These are phyloP conservation scores for Megacollybia marginata DNA, from an alignment of 768 basidiomycete species.

Conservation along the genomic window DNA sequence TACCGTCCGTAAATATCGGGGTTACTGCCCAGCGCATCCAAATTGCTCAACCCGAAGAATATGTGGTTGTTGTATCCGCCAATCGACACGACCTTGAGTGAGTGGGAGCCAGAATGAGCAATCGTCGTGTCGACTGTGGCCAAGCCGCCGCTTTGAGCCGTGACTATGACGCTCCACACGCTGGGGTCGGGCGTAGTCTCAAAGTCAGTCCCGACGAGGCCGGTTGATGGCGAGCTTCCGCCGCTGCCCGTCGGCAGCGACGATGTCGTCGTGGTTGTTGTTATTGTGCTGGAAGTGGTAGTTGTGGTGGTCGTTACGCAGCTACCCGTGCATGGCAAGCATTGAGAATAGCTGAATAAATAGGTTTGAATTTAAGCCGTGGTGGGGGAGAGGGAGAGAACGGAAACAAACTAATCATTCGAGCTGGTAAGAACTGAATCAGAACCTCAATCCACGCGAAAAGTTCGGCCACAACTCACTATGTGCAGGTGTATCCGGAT, in stretches of 20 bases:
- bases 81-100: slow-evolving; percentile 11
- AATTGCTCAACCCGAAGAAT: too few relatives aligned
- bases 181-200: slow-evolving; percentile 10
- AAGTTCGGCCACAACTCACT: slow-evolving; percentile 8
- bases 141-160: slow-evolving; percentile 10
- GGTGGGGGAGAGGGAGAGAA: slow-evolving; percentile 3
- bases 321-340: slow-evolving; percentile 8
- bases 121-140: slow-evolving; percentile 13
- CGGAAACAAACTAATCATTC: slow-evolving; percentile 1
- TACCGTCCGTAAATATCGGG: too few relatives aligned
- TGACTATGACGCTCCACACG: slow-evolving; percentile 12
- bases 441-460: slow-evolving; percentile 1
- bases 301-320: slow-evolving; percentile 7
- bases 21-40: too few relatives aligned
- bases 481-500: slow-evolving; percentile 10
- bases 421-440: too few relatives aligned
- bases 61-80: neutral
- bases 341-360: slow-evolving; percentile 12
- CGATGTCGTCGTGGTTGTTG: slow-evolving; percentile 2
- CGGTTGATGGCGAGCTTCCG: slow-evolving; percentile 3
- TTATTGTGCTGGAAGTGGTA: too few relatives aligned
- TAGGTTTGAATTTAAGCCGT: slow-evolving; percentile 2
- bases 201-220: slow-evolving; percentile 11
- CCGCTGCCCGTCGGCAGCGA: slow-evolving; percentile 7
- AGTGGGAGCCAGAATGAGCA: slow-evolving; percentile 13